Conservation (phyloP, 805 yeast species). For the Blastobotrys mokoenaii region DNA sequence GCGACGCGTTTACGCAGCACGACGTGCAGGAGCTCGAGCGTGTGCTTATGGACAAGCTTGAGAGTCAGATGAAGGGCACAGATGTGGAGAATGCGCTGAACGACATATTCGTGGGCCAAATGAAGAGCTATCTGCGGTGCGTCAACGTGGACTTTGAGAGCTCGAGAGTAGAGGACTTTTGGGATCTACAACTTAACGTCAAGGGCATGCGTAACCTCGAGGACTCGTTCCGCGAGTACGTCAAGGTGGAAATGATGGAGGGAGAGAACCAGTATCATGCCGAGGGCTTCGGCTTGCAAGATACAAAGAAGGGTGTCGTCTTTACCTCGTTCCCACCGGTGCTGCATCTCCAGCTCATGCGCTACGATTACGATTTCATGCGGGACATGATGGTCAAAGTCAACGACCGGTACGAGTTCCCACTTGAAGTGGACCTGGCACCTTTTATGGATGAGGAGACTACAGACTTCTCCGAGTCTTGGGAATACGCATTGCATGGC, state of each 20-base stretch:
- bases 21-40: slow-evolving; percentile 96
- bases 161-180: slow-evolving; percentile 84
- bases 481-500: slow-evolving; percentile 82
- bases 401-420: slow-evolving; percentile 87
- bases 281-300: slow-evolving; percentile 82
- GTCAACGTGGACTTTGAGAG: slow-evolving; percentile 89
- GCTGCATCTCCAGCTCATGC: slow-evolving; percentile 81
- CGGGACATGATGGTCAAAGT: slow-evolving; percentile 83
- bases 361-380: slow-evolving; percentile 91
- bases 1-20: slow-evolving; percentile 94
- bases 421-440: slow-evolving; percentile 68
- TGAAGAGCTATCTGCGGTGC: slow-evolving; percentile 92
- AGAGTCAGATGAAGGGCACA: slow-evolving; percentile 84
- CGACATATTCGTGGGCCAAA: slow-evolving; percentile 88
- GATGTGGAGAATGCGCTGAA: slow-evolving; percentile 65
- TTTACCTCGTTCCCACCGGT: slow-evolving; percentile 89
- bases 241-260: slow-evolving; percentile 78
- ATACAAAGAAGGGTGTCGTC: slow-evolving; percentile 92
- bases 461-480: slow-evolving; percentile 39
- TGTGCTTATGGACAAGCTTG: slow-evolving; percentile 89
- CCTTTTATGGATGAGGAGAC: slow-evolving; percentile 62
- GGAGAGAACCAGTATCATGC: slow-evolving; percentile 97
- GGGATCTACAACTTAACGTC: slow-evolving; percentile 97
- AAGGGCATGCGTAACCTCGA: slow-evolving; percentile 65
- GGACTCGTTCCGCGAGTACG: slow-evolving; percentile 76